Conservation (phyloP, 371 early-diverging fungal species). For the Polyrhizophydium stewartii region DNA sequence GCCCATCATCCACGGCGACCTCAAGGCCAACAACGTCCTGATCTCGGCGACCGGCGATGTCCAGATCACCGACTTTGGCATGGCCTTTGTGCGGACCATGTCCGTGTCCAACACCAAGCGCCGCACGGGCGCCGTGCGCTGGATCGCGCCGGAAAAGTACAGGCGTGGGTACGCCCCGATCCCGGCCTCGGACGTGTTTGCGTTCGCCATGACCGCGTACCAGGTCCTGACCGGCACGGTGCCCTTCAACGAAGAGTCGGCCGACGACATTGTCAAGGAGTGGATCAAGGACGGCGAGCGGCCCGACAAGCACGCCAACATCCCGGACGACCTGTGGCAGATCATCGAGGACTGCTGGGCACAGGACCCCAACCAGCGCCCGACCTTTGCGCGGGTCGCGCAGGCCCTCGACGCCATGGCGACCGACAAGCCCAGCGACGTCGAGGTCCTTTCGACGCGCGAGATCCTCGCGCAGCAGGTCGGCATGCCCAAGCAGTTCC, state of each 20-base stretch:
- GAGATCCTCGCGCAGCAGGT: too few relatives aligned
- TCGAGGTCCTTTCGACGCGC: too few relatives aligned
- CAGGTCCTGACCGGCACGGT: conserved; percentile 20
- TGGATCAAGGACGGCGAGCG: conserved; percentile 11
- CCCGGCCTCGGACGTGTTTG: conserved; percentile 25
- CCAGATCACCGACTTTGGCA: conserved; percentile 27
- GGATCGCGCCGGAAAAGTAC: conserved; percentile 28
- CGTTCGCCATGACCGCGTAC: conserved; percentile 32
- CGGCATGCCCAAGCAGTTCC: too few relatives aligned
- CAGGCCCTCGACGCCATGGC: too few relatives aligned
- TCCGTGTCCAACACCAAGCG: conserved; percentile 11
- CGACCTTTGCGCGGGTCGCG: neutral
- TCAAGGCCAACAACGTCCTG: too few relatives aligned
- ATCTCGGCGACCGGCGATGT: conserved; percentile 20
- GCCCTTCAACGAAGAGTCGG: neutral
- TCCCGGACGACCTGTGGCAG: conserved; percentile 6
- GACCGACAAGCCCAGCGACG: too few relatives aligned
- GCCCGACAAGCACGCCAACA: neutral
- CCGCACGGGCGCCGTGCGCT: conserved; percentile 18
- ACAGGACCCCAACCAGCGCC: neutral
- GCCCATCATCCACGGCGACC: too few relatives aligned
- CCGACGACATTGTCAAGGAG: conserved; percentile 12
- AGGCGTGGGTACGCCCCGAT: conserved; percentile 12
- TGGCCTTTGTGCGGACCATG: conserved; percentile 18
- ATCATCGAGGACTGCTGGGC: neutral